Evolutionary conservation across 2,329 filamentous ascomycete species (phyloP), one percentile per base, ranked within the genome.

Genomic region (Epicoccum nigrum): DNA sequence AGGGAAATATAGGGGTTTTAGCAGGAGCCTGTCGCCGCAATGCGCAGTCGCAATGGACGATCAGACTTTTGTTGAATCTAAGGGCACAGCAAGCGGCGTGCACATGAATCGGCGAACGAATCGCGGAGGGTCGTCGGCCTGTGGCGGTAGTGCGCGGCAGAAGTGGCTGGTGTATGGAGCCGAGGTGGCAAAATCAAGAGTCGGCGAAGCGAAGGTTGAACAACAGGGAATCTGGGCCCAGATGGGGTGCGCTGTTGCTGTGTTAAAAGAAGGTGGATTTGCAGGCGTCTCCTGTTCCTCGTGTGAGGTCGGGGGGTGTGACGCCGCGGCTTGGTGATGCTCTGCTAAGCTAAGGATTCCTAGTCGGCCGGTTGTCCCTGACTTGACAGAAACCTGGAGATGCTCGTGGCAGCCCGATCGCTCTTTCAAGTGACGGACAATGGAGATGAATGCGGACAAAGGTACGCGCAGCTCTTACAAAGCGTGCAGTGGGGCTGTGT

Each of bases 91-190:
- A 50, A 38, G 50, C 42, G 54, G 51, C 49, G 56, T 53, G 42
- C 51, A 47, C 47, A 46, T 45, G 38, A 46, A 25, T 52, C 49
- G 48, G 49, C 43, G 43, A 45, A 17, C 31, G 42, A 51, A 46
- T 51, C 42, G 31, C 42, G 48, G 48, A 35, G 28, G 41, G 41
- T 27, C 2, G 48, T 40, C 31, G 49, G 49, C 43, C 17, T 54
- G 62, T 59, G 59, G 62, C 61, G 59, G 54, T 56, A 52, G 54
- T 59, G 58, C 59, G 61, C 48, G 62, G 62, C 54, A 53, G 52
- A 55, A 7, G 23, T 25, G 23, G 23, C 23, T 25, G 28, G 11
- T 30, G 28, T 51, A 42, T 49, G 55, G 52, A 56, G 49, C 54
- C 23, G 28, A 28, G 19, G 54, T 41, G 51, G 51, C 53, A 55